Base-by-base conservation (phyloP, 2,329 filamentous ascomycete species). In the Tolypocladium album region DNA sequence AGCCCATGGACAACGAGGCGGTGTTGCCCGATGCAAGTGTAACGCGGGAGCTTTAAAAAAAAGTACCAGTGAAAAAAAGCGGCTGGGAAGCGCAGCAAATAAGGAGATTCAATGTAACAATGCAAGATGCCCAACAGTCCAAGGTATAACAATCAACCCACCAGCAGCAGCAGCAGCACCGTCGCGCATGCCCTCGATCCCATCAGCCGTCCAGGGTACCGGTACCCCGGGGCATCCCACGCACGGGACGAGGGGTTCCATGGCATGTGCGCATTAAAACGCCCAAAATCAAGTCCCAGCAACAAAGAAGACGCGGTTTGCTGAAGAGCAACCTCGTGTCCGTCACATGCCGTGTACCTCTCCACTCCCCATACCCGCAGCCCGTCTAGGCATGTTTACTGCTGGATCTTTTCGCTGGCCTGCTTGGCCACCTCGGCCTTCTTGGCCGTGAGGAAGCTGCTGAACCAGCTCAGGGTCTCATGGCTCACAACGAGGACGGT, bases 401-500 rank as follows among this genome's bases (percentile, higher is more conserved):
- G 75, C 71, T 76, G 75, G 63, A 72, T 67, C 71, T 78, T 78
- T 61, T 88, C 83, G 63, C 80, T 80, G 61, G 76, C 71, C 22
- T 75, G 71, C 60, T 83, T 79, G 72, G 85, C 82, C 52, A 78
- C 78, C 66, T 88, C 80, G 34, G 80, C 76, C 76, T 88, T 89
- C 78, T 87, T 85, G 65, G 77, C 74, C 61, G 80, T 77, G 56
- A 90, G 69, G 66, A 84, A 80, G 58, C 76, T 76, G 69, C 81
- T 81, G 64, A 88, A 68, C 79, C 82, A 88, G 59, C 75, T 76
- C 58, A 89, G 73, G 1, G 84, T 82, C 72, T 91, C 87, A 64
- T 80, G 82, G 56, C 83, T 83, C 57, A 92, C 78, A 56, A 89
- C 80, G 56, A 91, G 76, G 31, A 82, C 81, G 17, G 88, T 90